Percentiles rank a stretch among this genome's conserved stretches.
Evolutionary conservation across 306 rosid species (phyloP).

Genomic region (Oxytropis ochrocephala): DNA sequence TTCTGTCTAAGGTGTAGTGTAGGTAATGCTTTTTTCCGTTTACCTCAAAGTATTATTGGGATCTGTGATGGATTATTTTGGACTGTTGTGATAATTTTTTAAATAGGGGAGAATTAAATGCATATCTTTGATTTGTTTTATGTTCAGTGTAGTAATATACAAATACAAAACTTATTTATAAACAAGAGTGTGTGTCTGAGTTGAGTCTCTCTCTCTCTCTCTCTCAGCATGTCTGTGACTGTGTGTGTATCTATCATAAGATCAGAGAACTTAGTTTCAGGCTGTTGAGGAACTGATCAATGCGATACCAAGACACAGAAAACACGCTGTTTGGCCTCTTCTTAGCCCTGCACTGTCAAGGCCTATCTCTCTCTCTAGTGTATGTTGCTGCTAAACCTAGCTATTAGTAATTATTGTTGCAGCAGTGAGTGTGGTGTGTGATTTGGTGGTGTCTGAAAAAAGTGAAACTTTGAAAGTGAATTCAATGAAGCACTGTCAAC

Average conservation of each 20-base stretch:
- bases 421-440: conserved; percentile 50
- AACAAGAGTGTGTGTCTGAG: not conserved
- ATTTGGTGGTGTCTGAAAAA: conserved; percentile 72
- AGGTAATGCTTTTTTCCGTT: not conserved
- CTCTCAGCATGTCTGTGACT: not conserved
- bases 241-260: not conserved
- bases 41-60: conserved; percentile 26
- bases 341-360: conserved; percentile 36
- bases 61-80: conserved; percentile 33
- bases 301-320: conserved; percentile 23
- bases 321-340: conserved; percentile 33
- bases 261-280: conserved; percentile 34
- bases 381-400: too few relatives aligned
- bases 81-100: conserved; percentile 8
- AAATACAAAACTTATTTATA: too few relatives aligned
- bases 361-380: not conserved
- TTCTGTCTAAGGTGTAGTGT: not conserved
- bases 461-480: conserved; percentile 64
- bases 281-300: conserved; percentile 29
- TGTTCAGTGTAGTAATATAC: too few relatives aligned
- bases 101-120: conserved; percentile 10
- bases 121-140: conserved; percentile 53
- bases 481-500: conserved; percentile 55
- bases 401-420: conserved; percentile 38
- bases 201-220: too few relatives aligned